phyloP scores from a whole-genome alignment of 2,329 filamentous ascomycete species.

The Ascocoryne sarcoides region DNA sequence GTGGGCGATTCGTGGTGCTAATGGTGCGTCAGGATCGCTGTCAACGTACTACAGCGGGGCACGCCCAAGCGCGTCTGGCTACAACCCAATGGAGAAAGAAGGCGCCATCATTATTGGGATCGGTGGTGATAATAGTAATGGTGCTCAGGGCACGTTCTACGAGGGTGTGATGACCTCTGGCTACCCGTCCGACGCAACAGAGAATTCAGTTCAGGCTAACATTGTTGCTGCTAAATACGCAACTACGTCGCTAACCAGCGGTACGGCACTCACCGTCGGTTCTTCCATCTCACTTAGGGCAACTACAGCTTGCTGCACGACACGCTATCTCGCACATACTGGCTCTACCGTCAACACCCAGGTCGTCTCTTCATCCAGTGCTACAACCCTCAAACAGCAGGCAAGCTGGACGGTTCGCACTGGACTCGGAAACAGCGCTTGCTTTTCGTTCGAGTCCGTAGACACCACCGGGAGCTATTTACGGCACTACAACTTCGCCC shows the following conservation, averaged over 20 bases:
- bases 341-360: slow-evolving; percentile 44
- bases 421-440: slow-evolving; percentile 47
- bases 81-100: slow-evolving; percentile 52
- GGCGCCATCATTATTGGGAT: slow-evolving; percentile 62
- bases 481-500: slow-evolving; percentile 44
- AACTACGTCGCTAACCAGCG: slow-evolving; percentile 38
- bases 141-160: slow-evolving; percentile 54
- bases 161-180: slow-evolving; percentile 56
- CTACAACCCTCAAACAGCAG: slow-evolving; percentile 39
- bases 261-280: slow-evolving; percentile 38
- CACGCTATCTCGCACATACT: slow-evolving; percentile 46
- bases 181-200: slow-evolving; percentile 50
- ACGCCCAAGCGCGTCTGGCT: slow-evolving; percentile 43
- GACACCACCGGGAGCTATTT: slow-evolving; percentile 51
- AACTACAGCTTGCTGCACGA: slow-evolving; percentile 45
- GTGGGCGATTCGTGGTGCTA: slow-evolving; percentile 52
- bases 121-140: slow-evolving; percentile 50
- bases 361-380: slow-evolving; percentile 43
- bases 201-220: slow-evolving; percentile 49
- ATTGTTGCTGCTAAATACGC: slow-evolving; percentile 52
- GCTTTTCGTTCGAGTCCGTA: slow-evolving; percentile 51
- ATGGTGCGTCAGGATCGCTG: slow-evolving; percentile 44
- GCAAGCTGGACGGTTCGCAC: slow-evolving; percentile 45
- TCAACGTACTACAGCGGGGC: slow-evolving; percentile 50
- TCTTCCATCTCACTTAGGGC: slow-evolving; percentile 43